Evolutionary conservation across 805 yeast genomes (phyloP), one percentile per base, ranked within the genome.

Genomic region (Candida verbasci): DNA sequence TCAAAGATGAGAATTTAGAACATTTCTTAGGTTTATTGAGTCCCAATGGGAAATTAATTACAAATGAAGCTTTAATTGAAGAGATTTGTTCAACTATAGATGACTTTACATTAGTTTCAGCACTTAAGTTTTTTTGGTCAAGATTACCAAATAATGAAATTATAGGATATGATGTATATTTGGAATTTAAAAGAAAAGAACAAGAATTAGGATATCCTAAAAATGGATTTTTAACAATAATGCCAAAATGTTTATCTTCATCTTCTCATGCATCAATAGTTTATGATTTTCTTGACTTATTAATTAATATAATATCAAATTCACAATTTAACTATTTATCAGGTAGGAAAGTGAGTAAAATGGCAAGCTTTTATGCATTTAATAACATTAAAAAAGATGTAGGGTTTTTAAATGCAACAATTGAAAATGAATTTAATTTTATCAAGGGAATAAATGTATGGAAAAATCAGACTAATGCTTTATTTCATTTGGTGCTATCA

Each of bases 291-390:
- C 74, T 87, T 48, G 96, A 88, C 52, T 68, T 88, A 24, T 61
- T 89, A 29, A 84, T 86, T 9, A 72, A 87, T 9, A 60, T 88
- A 28, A 80, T 94, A 0, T 78, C 94, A 8, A 84, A 86, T 58
- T 78, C 94, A 3, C 82, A 79, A 48, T 76, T 78, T 28, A 86
- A 87, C 50, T 78, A 82, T 50, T 62, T 88, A 68, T 78, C 85
- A 50, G 94, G 93, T 0, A 70, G 88, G 32, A 86, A 86, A 52
- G 72, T 88, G 12, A 71, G 93, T 9, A 80, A 84, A 46, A 73
- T 88, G 78, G 82, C 91, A 26, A 89, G 91, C 6, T 61, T 86
- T 17, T 88, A 96, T 96, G 97, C 95, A 0, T 88, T 88, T 50
- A 74, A 78, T 34, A 68, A 72, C 1, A 53, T 35, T 12, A 48